Conservation (phyloP, 306 rosid genomes). For the Cucumis hystrix region DNA sequence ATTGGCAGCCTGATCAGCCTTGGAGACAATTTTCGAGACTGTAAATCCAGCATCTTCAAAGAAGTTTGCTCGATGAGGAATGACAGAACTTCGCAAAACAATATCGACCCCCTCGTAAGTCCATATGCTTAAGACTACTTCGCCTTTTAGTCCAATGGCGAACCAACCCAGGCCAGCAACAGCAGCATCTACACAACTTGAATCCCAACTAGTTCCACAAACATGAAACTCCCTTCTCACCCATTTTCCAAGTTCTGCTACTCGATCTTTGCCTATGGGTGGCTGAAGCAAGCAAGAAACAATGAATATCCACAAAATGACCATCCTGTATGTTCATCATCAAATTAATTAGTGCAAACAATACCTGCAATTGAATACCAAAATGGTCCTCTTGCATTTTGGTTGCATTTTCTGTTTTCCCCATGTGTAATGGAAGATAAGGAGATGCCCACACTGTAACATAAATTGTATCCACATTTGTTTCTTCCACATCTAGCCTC, state of each 20-base stretch:
- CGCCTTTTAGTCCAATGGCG: conserved; percentile 85
- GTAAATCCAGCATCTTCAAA: conserved; percentile 80
- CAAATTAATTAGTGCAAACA: neutral
- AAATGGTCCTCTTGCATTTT: conserved; percentile 62
- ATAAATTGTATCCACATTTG: conserved; percentile 48
- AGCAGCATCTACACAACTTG: conserved; percentile 76
- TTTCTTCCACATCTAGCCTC: conserved; percentile 84
- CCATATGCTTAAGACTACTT: conserved; percentile 65
- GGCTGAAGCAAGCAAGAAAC: conserved; percentile 47
- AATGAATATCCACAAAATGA: neutral
- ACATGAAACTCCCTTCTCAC: conserved; percentile 46
- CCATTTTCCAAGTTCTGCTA: conserved; percentile 78
- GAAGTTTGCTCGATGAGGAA: conserved; percentile 46
- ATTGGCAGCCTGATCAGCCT: conserved; percentile 48
- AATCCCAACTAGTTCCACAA: conserved; percentile 72
- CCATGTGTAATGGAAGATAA: conserved; percentile 85
- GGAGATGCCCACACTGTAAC: conserved; percentile 88
- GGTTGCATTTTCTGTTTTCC: conserved; percentile 60
- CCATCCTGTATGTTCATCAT: neutral
- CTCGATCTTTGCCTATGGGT: conserved; percentile 60
- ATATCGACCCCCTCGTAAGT: conserved; percentile 76
- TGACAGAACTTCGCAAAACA: conserved; percentile 51
- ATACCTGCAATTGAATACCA: conserved; percentile 85
- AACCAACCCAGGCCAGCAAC: conserved; percentile 91
- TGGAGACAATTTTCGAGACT: conserved; percentile 68